Conservation (phyloP, 139 green algal genomes). For the Eudorina sp. region DNA sequence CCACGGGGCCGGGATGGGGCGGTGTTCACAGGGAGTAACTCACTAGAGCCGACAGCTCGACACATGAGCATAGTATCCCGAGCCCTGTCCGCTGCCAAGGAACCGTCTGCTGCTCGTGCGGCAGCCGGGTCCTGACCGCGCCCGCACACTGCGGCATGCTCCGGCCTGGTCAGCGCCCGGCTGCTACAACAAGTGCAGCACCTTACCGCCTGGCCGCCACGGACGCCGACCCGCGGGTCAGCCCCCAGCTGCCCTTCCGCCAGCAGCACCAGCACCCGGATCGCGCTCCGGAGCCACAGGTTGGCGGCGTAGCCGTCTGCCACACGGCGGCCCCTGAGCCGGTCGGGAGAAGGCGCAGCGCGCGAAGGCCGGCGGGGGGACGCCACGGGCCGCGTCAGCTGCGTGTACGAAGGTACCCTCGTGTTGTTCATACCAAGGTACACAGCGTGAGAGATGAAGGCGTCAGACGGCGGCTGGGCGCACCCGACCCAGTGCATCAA, state of each 20-base stretch:
- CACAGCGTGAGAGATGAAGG: no score
- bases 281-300: slow-evolving; percentile 81
- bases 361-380: neutral
- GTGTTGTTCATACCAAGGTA: neutral
- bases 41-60: neutral
- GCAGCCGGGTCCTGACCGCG: neutral
- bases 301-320: slow-evolving; percentile 76
- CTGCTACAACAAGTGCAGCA: no score
- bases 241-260: slow-evolving; percentile 68
- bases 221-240: slow-evolving; percentile 11
- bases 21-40: no score
- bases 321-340: slow-evolving; percentile 33
- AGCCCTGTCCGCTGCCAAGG: neutral
- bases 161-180: neutral
- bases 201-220: slow-evolving; percentile 44
- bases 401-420: neutral
- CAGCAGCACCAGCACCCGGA: slow-evolving; percentile 84
- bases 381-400: neutral
- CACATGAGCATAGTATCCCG: neutral
- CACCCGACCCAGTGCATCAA: neutral
- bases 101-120: neutral
- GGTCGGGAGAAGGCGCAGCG: neutral
- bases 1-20: no score
- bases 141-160: neutral
- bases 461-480: neutral